Evolutionary conservation across 148 eudicot genomes (phyloP).

Genomic region (Pharnaceum exiguum): DNA sequence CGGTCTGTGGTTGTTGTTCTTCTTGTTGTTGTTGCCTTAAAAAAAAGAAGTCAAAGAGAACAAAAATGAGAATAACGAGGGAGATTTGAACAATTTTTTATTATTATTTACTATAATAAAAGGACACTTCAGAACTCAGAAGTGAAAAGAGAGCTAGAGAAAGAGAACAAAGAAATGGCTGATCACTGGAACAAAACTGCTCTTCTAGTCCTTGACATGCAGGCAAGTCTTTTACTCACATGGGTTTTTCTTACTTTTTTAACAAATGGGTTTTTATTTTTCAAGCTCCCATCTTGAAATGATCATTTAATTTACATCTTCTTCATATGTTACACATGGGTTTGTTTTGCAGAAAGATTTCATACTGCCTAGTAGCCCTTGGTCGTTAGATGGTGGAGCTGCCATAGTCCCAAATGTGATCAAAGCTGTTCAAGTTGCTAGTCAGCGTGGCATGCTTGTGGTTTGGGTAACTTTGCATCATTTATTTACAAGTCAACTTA

Average conservation of each 20-base stretch:
- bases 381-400: conserved; percentile 62
- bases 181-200: conserved; percentile 64
- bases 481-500: background rate
- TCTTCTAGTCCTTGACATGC: conserved; percentile 90
- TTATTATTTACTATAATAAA: no score
- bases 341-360: conserved; percentile 70
- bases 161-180: conserved; percentile 16
- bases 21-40: no score
- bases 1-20: no score
- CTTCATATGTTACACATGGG: background rate
- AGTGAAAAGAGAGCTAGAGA: background rate
- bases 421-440: conserved; percentile 76
- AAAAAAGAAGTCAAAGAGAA: no score
- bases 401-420: conserved; percentile 78
- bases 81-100: no score
- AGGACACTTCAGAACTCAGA: no score
- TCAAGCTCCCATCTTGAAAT: background rate
- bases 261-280: background rate
- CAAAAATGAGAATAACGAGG: no score
- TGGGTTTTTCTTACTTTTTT: background rate
- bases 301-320: background rate
- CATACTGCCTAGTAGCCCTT: conserved; percentile 44
- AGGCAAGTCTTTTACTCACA: conserved; percentile 33
- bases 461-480: conserved; percentile 57
- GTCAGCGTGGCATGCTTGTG: conserved; percentile 69